Percentiles rank a stretch among this genome's conserved stretches.
Conservation (phyloP, 495 filamentous ascomycete genomes). For the Mytilinidion resinicola region DNA sequence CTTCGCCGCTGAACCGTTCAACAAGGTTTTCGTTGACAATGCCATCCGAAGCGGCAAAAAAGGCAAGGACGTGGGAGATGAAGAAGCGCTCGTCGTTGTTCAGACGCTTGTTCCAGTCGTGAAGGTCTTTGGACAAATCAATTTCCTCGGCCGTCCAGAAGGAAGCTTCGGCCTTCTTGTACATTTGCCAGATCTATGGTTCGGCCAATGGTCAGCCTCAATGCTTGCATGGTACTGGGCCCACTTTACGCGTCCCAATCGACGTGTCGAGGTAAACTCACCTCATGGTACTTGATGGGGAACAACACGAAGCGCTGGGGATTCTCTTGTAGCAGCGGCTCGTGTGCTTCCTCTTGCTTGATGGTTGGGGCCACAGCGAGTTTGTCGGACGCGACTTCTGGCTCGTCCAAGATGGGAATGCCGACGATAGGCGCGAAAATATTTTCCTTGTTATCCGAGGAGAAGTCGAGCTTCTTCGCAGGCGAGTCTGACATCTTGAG, state of each 20-base stretch:
- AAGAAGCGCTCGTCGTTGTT: constrained; percentile 98
- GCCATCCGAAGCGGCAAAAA: constrained; percentile 98
- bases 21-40: constrained; percentile 99
- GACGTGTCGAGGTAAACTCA: constrained; percentile 50
- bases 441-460: constrained; percentile 75
- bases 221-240: constrained; percentile 21
- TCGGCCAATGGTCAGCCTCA: constrained; percentile 14
- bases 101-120: constrained; percentile 97
- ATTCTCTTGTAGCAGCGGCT: constrained; percentile 94
- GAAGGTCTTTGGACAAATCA: constrained; percentile 94
- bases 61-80: constrained; percentile 95
- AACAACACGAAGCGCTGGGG: constrained; percentile 95
- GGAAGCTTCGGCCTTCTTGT: constrained; percentile 99
- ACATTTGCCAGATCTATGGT: constrained; percentile 97
- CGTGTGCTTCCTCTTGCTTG: constrained; percentile 67
- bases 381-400: constrained; percentile 41
- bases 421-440: constrained; percentile 51
- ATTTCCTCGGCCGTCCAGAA: constrained; percentile 99
- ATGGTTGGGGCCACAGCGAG: constrained; percentile 42
- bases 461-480: constrained; percentile 80
- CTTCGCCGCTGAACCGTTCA: constrained; percentile 94
- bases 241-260: constrained; percentile 60
- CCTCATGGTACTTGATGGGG: constrained; percentile 99
- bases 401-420: constrained; percentile 48
- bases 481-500: constrained; percentile 89